Evolutionary conservation across 192 early-diverging fungal species (phyloP), one percentile per base, ranked within the genome.

Genomic region (Coemansia sp.): DNA sequence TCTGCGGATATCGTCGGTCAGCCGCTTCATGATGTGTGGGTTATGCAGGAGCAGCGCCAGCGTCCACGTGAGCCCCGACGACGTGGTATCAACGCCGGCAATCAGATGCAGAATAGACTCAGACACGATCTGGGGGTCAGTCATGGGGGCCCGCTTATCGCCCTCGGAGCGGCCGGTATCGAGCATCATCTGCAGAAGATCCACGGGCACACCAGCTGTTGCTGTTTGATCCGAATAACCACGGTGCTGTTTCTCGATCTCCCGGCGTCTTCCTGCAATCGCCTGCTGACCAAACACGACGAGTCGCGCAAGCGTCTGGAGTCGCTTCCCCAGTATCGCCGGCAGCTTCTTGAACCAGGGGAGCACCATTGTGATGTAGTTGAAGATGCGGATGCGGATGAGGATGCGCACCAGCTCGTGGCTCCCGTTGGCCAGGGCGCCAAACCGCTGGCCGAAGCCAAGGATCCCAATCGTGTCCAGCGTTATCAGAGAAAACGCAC

Each of bases 31-130:
- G 12, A 77, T 51, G 9, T 71, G 47, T 11, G 82, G 84, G 68
- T 85, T 65, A 10, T 71, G 52, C 15, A 85, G 55, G 5, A 85
- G 63, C 62, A 80, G 62, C 0, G 67, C 49, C 48, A 84, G 13
- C 1, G 82, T 73, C 84, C 82, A 85, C 0, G 72, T 78, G 19
- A 84, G 60, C 7, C 78, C 76, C 11, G 62, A 41, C 13, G 78
- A 65, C 4, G 84, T 85, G 1, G 84, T 83, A 12, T 85, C 82
- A 2, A 77, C 72, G 1, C 84, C 84, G 0, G 80, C 78, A 2
- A 84, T 57, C 19, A 85, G 67, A 18, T 83, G 81, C 40, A 84
- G 45, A 18, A 76, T 68, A 0, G 65, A 67, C 43, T 85, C 82
- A 5, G 74, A 69, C 13, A 74, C 68, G 42, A 85, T 74, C 43